Evolutionary conservation across 306 rosid genomes (phyloP), one percentile per base, ranked within the genome.

Genomic region (Gleditsia sinensis): DNA sequence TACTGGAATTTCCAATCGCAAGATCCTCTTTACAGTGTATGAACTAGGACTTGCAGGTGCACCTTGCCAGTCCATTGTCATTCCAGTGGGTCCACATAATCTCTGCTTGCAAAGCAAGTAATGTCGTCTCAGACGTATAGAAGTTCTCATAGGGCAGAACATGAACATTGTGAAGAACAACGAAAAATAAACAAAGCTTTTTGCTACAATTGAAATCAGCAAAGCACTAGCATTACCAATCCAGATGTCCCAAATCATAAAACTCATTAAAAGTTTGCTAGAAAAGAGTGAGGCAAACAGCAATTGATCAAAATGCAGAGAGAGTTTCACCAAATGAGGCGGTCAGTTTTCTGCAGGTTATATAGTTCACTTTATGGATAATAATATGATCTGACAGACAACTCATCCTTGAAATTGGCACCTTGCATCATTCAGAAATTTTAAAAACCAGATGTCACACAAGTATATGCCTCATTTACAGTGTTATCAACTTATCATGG

Each of bases 41-140:
- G 96, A 89, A 76, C 97, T 93, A 78, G 98, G 98, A 78, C 98
- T 93, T 6, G 98, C 98, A 1, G 98, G 96, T 33, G 96, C 97
- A 49, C 98, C 84, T 88, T 93, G 98, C 98, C 98, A 93, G 82
- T 93, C 98, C 98, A 93, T 93, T 50, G 96, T 87, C 98, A 88
- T 89, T 58, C 97, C 97, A 40, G 90, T 86, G 0, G 92, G 86
- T 75, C 93, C 91, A 77, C 88, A 77, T 83, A 91, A 74, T 86
- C 98, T 89, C 96, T 93, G 87, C 57, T 40, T 28, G 7, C 28
- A 62, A 79, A 69, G 51, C 75, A 75, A 30, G 48, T 14, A 53
- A 72, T 76, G 69, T 75, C 56, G 42, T 23, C 12, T 23, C 42
- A 67, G 12, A 58, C 53, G 23, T 3, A 62, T 27, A 45, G 13